These are phyloP conservation scores for Pestalotiopsis sp. DNA, from an alignment of 2,329 filamentous ascomycete genomes.

Conservation along the genomic window DNA sequence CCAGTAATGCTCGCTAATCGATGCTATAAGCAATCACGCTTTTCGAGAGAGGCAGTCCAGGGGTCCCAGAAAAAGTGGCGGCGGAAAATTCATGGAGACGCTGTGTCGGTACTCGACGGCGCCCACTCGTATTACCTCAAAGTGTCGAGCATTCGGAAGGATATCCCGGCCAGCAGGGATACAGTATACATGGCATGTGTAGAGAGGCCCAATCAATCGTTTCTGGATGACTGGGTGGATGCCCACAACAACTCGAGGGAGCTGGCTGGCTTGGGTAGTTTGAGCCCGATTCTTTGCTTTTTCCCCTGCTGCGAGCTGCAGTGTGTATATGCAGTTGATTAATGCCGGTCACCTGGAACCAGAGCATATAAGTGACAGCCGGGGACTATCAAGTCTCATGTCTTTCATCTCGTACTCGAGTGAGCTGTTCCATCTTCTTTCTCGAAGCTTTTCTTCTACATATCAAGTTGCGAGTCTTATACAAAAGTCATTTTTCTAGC, in stretches of 20 bases:
- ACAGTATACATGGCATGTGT: background rate
- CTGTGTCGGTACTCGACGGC: background rate
- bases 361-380: background rate
- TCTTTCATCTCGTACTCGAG: background rate
- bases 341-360: background rate
- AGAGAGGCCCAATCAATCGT: background rate
- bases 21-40: background rate
- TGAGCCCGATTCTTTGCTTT: background rate
- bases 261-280: background rate
- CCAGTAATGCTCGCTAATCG: background rate
- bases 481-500: background rate
- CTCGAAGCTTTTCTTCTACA: background rate
- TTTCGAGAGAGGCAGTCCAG: background rate
- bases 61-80: background rate
- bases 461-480: background rate
- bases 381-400: background rate
- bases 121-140: background rate
- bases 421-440: background rate
- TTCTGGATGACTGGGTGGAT: background rate
- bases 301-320: background rate
- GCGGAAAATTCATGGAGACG: background rate
- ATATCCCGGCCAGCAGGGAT: constrained; percentile 1
- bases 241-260: background rate
- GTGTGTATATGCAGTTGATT: background rate
- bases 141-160: background rate